Conservation (phyloP, 306 rosid genomes). For the Vigna reflexopilosa region DNA sequence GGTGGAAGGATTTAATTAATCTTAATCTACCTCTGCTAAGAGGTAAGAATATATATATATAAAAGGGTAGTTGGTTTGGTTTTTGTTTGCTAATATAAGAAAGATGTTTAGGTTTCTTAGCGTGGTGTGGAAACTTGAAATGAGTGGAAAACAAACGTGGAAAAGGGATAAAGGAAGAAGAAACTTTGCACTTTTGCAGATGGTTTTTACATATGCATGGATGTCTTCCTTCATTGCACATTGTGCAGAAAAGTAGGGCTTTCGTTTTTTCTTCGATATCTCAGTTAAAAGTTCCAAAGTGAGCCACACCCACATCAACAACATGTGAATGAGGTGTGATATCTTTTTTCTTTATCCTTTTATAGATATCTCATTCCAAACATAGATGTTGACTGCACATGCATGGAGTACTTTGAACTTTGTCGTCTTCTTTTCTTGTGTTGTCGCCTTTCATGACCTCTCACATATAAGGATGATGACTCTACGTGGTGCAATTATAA, state of each 20-base stretch:
- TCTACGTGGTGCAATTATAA: not conserved
- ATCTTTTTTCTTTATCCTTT: not conserved
- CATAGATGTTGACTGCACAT: not conserved
- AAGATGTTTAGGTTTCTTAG: conserved; percentile 38
- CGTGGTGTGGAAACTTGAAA: conserved; percentile 31
- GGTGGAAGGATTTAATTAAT: not conserved
- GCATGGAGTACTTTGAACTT: not conserved
- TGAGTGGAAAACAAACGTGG: conserved; percentile 60
- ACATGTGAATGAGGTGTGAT: conserved; percentile 1
- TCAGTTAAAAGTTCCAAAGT: not conserved
- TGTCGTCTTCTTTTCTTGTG: not conserved
- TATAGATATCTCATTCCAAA: not conserved
- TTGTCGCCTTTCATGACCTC: not conserved
- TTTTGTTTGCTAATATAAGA: not conserved
- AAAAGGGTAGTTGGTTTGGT: conserved; percentile 3
- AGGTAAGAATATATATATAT: not conserved
- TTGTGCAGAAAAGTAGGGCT: conserved; percentile 28
- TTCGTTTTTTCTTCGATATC: not conserved
- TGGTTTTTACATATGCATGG: conserved; percentile 34
- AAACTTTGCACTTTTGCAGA: conserved; percentile 26
- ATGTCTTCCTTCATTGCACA: not conserved
- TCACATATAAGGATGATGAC: not conserved
- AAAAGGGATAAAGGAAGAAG: conserved; percentile 45
- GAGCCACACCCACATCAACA: conserved; percentile 10
- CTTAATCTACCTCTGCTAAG: not conserved